Evolutionary conservation across 805 yeast species (phyloP), one percentile per base, ranked within the genome.

Genomic region (Lipomyces anomalus): DNA sequence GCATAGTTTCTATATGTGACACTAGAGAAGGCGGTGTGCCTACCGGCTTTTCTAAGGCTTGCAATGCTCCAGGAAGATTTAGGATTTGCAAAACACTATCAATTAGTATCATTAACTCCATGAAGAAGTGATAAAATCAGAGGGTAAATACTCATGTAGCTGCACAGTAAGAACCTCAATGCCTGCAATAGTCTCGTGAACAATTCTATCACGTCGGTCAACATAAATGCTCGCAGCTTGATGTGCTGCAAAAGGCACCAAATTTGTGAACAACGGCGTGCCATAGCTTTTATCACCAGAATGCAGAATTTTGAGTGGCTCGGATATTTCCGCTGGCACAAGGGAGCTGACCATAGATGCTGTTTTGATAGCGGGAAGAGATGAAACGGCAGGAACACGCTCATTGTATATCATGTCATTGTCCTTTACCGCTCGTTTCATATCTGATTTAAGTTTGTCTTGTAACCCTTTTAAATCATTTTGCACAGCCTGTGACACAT

Each of bases 341-440:
- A 65, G 52, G 0, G 77, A 66, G 42, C 75, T 75, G 1, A 82
- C 86, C 71, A 83, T 76, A 3, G 74, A 61, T 0, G 79, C 80
- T 1, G 74, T 73, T 1, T 64, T 58, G 2, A 79, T 67, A 0
- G 67, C 56, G 0, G 75, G 67, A 1, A 79, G 54, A 1, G 53
- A 26, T 1, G 69, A 66, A 0, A 58, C 47, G 6, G 53, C 5
- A 53, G 95, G 94, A 0, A 86, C 79, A 1, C 68, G 65, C 47
- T 83, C 80, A 33, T 84, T 64, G 61, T 86, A 85, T 4, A 89
- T 79, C 55, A 87, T 68, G 57, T 87, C 89, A 60, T 88, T 88
- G 53, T 88, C 96, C 53, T 79, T 73, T 52, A 83, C 87, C 0
- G 89, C 77, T 2, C 74, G 67, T 16, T 68, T 64, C 6, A 81